Evolutionary conservation across 2,329 filamentous ascomycete species (phyloP).

Genomic region (Neoarthrinium moseri): DNA sequence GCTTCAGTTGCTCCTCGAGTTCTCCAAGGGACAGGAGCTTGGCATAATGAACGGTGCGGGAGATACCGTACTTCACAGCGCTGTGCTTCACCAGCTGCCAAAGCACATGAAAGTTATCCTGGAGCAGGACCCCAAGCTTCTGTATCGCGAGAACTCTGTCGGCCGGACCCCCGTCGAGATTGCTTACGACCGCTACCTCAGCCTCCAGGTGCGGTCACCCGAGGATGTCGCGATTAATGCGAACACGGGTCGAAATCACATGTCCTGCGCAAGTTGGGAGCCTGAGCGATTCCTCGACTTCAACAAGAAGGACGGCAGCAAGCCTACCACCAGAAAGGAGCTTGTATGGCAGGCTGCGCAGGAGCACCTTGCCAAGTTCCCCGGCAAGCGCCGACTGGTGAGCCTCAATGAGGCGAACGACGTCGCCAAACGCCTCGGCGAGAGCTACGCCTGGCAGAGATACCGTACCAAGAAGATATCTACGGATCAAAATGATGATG

Average conservation of each 20-base stretch:
- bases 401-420: constrained; percentile 58
- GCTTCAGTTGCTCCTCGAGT: constrained; percentile 49
- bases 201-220: constrained; percentile 30
- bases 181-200: constrained; percentile 54
- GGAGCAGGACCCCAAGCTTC: constrained; percentile 53
- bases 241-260: neutral
- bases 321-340: constrained; percentile 17
- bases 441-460: constrained; percentile 38
- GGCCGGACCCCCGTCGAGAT: constrained; percentile 72
- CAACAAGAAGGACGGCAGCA: neutral
- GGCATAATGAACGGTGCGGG: constrained; percentile 62
- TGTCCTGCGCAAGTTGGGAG: constrained; percentile 8
- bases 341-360: constrained; percentile 23
- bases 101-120: constrained; percentile 46
- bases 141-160: constrained; percentile 73
- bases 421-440: constrained; percentile 54
- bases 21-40: constrained; percentile 55
- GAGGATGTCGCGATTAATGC: neutral
- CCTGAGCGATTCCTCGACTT: constrained; percentile 12
- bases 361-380: constrained; percentile 19
- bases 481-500: constrained; percentile 8
- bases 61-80: constrained; percentile 63
- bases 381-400: constrained; percentile 46
- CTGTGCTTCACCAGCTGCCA: constrained; percentile 39
- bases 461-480: constrained; percentile 15